These are phyloP conservation scores for Boletus coccyginus DNA, from an alignment of 768 basidiomycete genomes.

Conservation along the genomic window DNA sequence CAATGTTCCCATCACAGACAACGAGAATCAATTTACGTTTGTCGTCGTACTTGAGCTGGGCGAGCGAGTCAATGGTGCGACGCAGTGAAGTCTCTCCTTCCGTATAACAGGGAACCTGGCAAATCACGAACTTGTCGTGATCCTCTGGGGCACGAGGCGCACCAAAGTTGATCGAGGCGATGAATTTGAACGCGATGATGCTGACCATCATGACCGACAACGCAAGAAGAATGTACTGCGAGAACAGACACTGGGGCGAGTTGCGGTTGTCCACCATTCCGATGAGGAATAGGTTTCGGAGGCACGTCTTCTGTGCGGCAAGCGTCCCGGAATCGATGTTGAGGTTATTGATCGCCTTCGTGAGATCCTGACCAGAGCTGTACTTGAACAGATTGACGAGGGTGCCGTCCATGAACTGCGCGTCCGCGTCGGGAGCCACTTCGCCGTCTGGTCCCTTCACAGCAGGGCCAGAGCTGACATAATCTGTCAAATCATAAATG, in stretches of 20 bases:
- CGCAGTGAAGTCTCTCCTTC: slow-evolving; percentile 88
- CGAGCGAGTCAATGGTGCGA: slow-evolving; percentile 89
- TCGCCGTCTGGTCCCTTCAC: slow-evolving; percentile 47
- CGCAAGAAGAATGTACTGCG: slow-evolving; percentile 86
- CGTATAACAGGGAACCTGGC: slow-evolving; percentile 98
- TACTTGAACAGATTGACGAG: slow-evolving; percentile 76
- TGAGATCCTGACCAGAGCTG: slow-evolving; percentile 75
- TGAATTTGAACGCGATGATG: slow-evolving; percentile 95
- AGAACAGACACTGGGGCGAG: slow-evolving; percentile 88
- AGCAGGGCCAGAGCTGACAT: slow-evolving; percentile 69
- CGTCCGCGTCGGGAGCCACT: slow-evolving; percentile 41
- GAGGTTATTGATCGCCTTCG: slow-evolving; percentile 51
- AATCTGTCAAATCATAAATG: slow-evolving; percentile 85
- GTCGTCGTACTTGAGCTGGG: slow-evolving; percentile 95
- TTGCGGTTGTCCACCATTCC: slow-evolving; percentile 92
- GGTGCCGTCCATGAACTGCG: slow-evolving; percentile 67
- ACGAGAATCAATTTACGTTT: slow-evolving; percentile 73
- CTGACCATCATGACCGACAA: slow-evolving; percentile 90
- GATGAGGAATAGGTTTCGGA: slow-evolving; percentile 90
- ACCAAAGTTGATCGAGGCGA: slow-evolving; percentile 85
- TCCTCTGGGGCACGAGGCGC: slow-evolving; percentile 82
- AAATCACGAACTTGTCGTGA: slow-evolving; percentile 96
- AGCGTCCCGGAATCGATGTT: no score
- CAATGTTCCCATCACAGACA: no score
- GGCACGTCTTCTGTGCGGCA: slow-evolving; percentile 72